phyloP scores from a whole-genome alignment of 176 grass and related monocot genomes.

The Oryza australiensis region DNA sequence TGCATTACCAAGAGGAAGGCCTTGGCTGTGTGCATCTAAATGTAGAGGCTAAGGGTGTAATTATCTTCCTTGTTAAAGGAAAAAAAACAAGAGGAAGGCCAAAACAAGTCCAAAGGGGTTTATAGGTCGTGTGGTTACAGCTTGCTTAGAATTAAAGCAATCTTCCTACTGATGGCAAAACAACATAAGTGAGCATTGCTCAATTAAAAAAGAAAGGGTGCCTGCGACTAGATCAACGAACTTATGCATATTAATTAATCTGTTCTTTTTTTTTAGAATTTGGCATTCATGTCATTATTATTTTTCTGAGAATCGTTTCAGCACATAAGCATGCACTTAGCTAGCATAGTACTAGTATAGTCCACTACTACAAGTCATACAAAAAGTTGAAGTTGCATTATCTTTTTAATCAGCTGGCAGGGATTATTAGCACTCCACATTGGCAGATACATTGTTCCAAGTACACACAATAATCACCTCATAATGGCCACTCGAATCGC shows the following conservation, averaged over 20 bases:
- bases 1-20: too few species aligned
- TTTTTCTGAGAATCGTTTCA: background rate
- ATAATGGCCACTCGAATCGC: slow-evolving; percentile 42
- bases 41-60: too few species aligned
- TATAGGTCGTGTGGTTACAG: background rate
- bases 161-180: background rate
- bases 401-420: background rate
- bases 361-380: background rate
- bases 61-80: too few species aligned
- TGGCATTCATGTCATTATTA: background rate
- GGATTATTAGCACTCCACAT: slow-evolving; percentile 1
- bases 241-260: too few species aligned
- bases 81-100: too few species aligned
- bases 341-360: background rate
- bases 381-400: background rate
- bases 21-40: too few species aligned
- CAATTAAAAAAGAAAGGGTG: background rate
- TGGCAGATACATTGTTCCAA: background rate
- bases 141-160: background rate
- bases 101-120: background rate
- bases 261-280: too few species aligned
- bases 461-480: background rate
- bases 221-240: background rate
- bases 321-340: background rate
- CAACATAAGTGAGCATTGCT: background rate